A percentile compares a stretch with the other conserved stretches of the same genome.
Evolutionary conservation across 768 basidiomycete genomes (phyloP).

Genomic region (Chalciporus sphaerocephalus): DNA sequence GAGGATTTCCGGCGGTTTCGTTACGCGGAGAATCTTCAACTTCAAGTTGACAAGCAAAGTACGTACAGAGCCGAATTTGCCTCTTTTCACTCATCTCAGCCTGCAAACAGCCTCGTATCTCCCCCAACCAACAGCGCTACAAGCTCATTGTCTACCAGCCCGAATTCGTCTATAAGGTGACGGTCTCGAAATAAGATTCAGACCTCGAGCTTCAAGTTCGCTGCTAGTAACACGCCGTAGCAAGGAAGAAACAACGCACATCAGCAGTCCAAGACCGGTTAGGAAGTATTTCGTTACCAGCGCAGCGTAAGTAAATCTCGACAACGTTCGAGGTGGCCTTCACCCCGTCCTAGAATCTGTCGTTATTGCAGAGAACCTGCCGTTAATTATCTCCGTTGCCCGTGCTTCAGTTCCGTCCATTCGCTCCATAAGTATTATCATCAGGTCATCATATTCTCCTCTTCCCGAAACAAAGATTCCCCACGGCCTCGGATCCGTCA

Average conservation of each 20-base stretch:
- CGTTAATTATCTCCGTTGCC: constrained; percentile 21
- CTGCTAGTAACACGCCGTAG: constrained; percentile 15
- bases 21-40: constrained; percentile 10
- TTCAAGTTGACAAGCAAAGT: too few species aligned
- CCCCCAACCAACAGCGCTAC: not conserved
- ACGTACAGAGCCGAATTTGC: constrained; percentile 7
- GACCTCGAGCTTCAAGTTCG: constrained; percentile 1
- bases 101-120: too few species aligned
- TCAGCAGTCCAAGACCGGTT: constrained; percentile 6
- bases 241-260: constrained; percentile 12
- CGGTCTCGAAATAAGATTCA: constrained; percentile 5
- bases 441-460: not conserved
- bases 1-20: constrained; percentile 10
- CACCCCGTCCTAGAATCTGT: constrained; percentile 11
- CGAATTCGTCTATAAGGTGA: constrained; percentile 4
- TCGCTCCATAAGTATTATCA: constrained; percentile 1
- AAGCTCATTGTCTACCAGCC: not conserved
- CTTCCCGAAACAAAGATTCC: not conserved
- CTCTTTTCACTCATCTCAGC: not conserved
- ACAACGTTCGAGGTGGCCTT: not conserved
- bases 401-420: constrained; percentile 17
- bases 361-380: constrained; percentile 8
- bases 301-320: constrained; percentile 6
- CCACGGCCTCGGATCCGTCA: not conserved
- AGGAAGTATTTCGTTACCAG: constrained; percentile 8